These are phyloP conservation scores for Neonectria sp. DNA, from an alignment of 2,329 filamentous ascomycete genomes.

Conservation along the genomic window DNA sequence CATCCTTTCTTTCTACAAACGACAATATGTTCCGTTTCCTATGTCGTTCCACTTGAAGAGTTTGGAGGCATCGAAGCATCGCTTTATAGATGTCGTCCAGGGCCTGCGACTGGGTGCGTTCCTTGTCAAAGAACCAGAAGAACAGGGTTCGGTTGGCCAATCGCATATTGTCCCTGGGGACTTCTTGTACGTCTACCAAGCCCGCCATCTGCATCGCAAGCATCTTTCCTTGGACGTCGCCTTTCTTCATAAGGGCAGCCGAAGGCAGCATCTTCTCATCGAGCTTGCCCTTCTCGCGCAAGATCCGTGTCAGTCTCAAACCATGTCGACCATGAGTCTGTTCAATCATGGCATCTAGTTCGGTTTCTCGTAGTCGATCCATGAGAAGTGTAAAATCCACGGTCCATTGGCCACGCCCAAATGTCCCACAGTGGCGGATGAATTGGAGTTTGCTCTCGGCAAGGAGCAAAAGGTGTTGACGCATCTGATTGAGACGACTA, in stretches of 20 bases:
- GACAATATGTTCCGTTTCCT: conserved; percentile 81
- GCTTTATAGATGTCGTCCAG: conserved; percentile 90
- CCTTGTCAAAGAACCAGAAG: conserved; percentile 90
- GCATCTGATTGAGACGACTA: conserved; percentile 71
- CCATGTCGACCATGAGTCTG: conserved; percentile 83
- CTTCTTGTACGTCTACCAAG: conserved; percentile 92
- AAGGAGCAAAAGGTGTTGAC: conserved; percentile 81
- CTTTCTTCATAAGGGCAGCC: conserved; percentile 86
- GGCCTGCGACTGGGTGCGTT: conserved; percentile 78
- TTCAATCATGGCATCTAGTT: conserved; percentile 87
- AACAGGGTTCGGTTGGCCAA: conserved; percentile 89
- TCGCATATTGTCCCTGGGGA: conserved; percentile 88
- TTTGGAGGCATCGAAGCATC: conserved; percentile 88
- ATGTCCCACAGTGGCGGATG: conserved; percentile 75
- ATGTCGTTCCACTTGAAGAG: conserved; percentile 81
- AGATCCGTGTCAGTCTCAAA: conserved; percentile 86
- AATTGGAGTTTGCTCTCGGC: conserved; percentile 79
- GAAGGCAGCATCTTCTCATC: conserved; percentile 92
- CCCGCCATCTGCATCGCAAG: conserved; percentile 89
- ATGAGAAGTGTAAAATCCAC: conserved; percentile 86
- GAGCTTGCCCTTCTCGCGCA: conserved; percentile 90
- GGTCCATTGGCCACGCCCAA: conserved; percentile 81
- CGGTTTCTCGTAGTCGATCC: conserved; percentile 78
- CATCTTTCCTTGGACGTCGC: conserved; percentile 88
- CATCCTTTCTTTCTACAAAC: conserved; percentile 88